A percentile compares a stretch with the other conserved stretches of the same genome.
phyloP scores from a whole-genome alignment of 129 eudicot genomes.

The Erigeron canadensis region DNA sequence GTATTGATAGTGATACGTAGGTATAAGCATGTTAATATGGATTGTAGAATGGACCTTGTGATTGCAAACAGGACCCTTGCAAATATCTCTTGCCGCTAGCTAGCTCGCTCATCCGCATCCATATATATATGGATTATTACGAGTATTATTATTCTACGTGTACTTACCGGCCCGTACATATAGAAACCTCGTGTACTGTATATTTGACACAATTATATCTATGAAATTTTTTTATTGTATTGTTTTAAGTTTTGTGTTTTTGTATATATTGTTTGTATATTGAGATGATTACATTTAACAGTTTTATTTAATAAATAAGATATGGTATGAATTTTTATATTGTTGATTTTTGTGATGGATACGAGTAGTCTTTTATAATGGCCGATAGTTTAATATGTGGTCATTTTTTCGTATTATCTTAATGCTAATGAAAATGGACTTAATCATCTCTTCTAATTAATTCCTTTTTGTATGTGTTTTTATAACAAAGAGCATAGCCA shows the following conservation, averaged over 20 bases:
- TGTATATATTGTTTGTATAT: conserved; percentile 11
- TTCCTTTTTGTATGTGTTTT: no score
- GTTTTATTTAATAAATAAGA: not conserved
- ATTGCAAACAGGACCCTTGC: conserved; percentile 18
- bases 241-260: not conserved
- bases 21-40: conserved; percentile 41
- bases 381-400: no score
- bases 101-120: not conserved
- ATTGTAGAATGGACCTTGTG: conserved; percentile 35
- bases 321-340: not conserved
- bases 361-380: no score
- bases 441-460: no score
- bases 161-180: not conserved
- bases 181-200: not conserved
- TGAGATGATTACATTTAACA: not conserved
- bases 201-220: no score
- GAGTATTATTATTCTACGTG: no score
- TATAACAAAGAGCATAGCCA: no score
- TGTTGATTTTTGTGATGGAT: conserved; percentile 14
- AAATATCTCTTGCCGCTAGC: conserved; percentile 28
- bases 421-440: no score
- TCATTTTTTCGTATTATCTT: no score
- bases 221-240: no score
- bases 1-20: conserved; percentile 24
- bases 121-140: no score